These are phyloP conservation scores for Marchantia paleacea DNA, from an alignment of 225 moss, liverwort and hornwort genomes.

Conservation along the genomic window DNA sequence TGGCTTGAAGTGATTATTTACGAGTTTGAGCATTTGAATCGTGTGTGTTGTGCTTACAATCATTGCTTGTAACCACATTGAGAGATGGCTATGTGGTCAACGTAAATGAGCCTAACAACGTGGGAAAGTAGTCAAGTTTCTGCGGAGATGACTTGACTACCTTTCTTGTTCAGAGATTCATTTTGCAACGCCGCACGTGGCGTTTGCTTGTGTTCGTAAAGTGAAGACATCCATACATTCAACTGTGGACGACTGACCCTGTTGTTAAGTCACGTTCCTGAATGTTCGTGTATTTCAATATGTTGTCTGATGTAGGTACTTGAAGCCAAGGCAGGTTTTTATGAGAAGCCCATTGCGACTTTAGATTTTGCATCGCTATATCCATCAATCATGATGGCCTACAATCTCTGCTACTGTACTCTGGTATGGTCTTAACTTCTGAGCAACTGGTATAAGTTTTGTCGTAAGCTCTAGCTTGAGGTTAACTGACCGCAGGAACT, in stretches of 20 bases:
- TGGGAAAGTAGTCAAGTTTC: no score
- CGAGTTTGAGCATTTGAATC: no score
- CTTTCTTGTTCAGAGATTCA: no score
- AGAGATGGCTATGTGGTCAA: no score
- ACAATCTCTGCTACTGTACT: slow-evolving; percentile 98
- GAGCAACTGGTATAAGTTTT: neutral
- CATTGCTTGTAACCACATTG: no score
- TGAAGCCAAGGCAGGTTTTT: slow-evolving; percentile 93
- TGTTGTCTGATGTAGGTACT: slow-evolving; percentile 49
- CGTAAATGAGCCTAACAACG: no score
- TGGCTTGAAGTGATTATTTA: no score
- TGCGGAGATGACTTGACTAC: no score
- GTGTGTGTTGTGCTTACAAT: no score
- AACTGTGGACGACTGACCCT: neutral
- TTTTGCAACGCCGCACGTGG: no score
- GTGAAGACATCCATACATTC: neutral
- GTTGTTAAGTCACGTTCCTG: neutral
- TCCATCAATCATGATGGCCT: slow-evolving; percentile 99
- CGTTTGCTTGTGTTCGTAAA: no score
- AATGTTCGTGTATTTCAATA: neutral
- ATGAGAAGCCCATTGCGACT: slow-evolving; percentile 98
- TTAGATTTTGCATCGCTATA: slow-evolving; percentile 98
- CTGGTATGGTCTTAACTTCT: slow-evolving; percentile 46
- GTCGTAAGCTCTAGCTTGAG: neutral
- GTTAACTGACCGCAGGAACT: neutral